These are phyloP conservation scores for Ceratocystis papillata DNA, from an alignment of 2,329 filamentous ascomycete species.

Conservation along the genomic window DNA sequence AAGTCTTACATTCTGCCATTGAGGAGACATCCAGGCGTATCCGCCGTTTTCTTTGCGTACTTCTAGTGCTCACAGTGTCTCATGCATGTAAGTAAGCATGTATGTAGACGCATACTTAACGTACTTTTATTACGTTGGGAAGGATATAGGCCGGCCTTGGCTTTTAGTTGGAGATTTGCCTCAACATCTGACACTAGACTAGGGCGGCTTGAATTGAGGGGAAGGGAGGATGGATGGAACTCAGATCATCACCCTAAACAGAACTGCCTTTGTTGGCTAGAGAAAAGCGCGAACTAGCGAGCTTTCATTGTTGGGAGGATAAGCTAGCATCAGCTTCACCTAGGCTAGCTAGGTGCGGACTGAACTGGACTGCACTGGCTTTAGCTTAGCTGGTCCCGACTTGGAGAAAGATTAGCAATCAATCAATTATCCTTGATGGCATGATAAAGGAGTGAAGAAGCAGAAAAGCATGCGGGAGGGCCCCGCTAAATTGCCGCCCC, in stretches of 20 bases:
- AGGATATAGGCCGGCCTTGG: neutral
- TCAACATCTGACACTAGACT: conserved; percentile 1
- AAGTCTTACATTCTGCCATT: too few relatives aligned
- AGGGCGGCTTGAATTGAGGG: neutral
- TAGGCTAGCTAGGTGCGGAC: neutral
- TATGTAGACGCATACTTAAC: neutral
- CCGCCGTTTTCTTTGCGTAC: neutral
- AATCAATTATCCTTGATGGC: neutral
- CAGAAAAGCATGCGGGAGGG: neutral
- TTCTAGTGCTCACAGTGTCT: neutral
- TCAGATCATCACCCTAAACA: neutral
- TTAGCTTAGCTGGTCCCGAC: neutral
- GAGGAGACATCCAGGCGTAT: too few relatives aligned
- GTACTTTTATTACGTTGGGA: neutral
- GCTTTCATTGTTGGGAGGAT: conserved; percentile 10
- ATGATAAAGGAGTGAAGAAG: neutral
- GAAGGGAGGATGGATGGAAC: neutral
- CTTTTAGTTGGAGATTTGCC: conserved; percentile 4
- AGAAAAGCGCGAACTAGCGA: conserved; percentile 15
- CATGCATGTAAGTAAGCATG: neutral
- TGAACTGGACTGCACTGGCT: neutral
- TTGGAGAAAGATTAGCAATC: neutral
- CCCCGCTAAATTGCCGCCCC: neutral
- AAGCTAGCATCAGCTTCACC: neutral
- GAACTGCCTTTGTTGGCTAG: neutral